Percentiles rank a stretch among this genome's conserved stretches.
These are phyloP conservation scores for Mortierella sp. DNA, from an alignment of 371 early-diverging fungal genomes.

Conservation along the genomic window DNA sequence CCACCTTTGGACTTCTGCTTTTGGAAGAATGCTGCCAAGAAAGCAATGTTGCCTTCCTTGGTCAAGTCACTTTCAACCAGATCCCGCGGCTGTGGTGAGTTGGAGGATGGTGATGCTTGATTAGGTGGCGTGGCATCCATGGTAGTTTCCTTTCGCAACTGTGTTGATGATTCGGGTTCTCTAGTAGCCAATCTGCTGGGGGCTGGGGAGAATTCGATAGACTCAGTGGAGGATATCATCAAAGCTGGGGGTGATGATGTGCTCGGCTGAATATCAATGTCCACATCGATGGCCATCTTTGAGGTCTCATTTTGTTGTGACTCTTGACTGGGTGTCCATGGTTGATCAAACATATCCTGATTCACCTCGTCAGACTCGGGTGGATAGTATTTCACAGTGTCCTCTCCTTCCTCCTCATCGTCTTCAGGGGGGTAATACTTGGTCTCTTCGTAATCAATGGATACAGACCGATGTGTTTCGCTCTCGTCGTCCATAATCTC, in stretches of 20 bases:
- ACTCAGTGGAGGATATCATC: conserved; percentile 1
- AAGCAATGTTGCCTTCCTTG: conserved; percentile 11
- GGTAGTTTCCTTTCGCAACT: conserved; percentile 9
- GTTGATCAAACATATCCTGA: neutral
- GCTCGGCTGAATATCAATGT: neutral
- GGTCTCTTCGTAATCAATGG: conserved; percentile 9
- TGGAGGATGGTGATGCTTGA: neutral
- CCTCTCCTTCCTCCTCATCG: conserved; percentile 25
- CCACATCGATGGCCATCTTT: conserved; percentile 3
- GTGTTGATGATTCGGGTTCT: neutral
- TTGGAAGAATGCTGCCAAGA: conserved; percentile 34
- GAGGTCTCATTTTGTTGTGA: neutral
- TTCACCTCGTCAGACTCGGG: conserved; percentile 16
- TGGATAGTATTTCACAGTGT: conserved; percentile 38
- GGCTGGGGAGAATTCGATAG: conserved; percentile 35
- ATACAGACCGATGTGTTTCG: conserved; percentile 1
- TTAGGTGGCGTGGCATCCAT: conserved; percentile 18
- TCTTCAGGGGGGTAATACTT: conserved; percentile 19
- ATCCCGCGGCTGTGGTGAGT: too few species aligned
- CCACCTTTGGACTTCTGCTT: conserved; percentile 14
- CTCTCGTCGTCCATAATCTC: conserved; percentile 4
- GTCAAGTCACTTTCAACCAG: neutral
- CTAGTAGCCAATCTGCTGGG: conserved; percentile 19
- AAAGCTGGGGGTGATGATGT: conserved; percentile 22
- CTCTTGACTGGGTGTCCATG: neutral